Base-by-base conservation (phyloP, 2,329 filamentous ascomycete genomes). In the Colletotrichum cordylinicola region DNA sequence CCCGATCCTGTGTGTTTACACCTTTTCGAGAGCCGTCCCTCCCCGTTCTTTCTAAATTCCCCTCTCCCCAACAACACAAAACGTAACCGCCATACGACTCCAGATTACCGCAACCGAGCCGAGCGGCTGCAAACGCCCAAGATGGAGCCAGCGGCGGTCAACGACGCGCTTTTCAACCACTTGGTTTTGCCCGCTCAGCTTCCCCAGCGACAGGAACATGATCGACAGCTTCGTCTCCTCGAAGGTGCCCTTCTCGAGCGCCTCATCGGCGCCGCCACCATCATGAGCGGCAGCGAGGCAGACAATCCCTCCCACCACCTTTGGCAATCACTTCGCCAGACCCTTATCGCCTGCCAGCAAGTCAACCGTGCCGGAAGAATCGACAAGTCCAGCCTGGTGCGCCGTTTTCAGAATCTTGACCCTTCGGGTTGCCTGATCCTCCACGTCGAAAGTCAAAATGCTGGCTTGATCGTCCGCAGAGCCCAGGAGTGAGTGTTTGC, bases 381-480 rank as follows among this genome's bases (percentile, higher is more conserved):
- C 24, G 76, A 77, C 56, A 73, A 72, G 24, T 39, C 69, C 12
- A 56, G 21, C 6, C 21, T 77, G 6, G 29, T 74, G 2, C 52
- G 33, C 16, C 58, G 70, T 7, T 61, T 77, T 4, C 35, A 68
- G 16, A n/a, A 24, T 8, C 48, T 77, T 2, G 55, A 27, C 13
- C 29, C 68, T 2, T 64, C 48, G 6, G 76, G 69, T 3, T 70
- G 43, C 27, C 67, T 77, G 13, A 35, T 76, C 21, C 33, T 77
- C 8, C 60, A 77, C 15, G 31, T 77, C 21, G 68, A 77, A 27
- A 77, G 56, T 16, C 83, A 85, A 62, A 85, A 85, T 67, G 82
- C 83, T 4, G 83, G 78, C 5, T 69, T 85, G 8, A 79, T 83
- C 24, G 79, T 84, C 10, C 79, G 80, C 8, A 78, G 80, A 3